Evolutionary conservation across 1,284 basidiomycete species (phyloP).

Genomic region (Cystobasidium pallidum): DNA sequence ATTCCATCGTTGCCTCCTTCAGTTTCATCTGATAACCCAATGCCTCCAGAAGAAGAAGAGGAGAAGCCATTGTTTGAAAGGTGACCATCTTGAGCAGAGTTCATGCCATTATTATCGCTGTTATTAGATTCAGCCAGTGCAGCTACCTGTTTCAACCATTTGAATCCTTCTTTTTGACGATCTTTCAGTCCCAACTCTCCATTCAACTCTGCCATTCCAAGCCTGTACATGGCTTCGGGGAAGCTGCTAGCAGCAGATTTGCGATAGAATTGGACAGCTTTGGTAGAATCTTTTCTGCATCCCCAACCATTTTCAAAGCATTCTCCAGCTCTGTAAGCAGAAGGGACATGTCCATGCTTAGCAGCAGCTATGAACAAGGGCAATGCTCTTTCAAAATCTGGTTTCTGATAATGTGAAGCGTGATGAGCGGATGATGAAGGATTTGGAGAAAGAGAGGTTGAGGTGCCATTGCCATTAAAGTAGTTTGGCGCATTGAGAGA

Average conservation of each 20-base stretch:
- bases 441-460: background rate
- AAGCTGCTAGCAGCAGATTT: slow-evolving; percentile 90
- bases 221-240: slow-evolving; percentile 93
- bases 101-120: background rate
- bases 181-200: slow-evolving; percentile 83
- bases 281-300: slow-evolving; percentile 85
- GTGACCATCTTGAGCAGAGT: slow-evolving; percentile 3
- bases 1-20: slow-evolving; percentile 69
- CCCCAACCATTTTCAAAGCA: slow-evolving; percentile 99
- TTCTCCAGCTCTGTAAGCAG: slow-evolving; percentile 91
- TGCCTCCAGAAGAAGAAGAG: background rate
- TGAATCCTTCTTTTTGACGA: slow-evolving; percentile 91
- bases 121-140: slow-evolving; percentile 69
- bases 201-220: slow-evolving; percentile 94
- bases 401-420: slow-evolving; percentile 62
- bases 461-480: slow-evolving; percentile 56
- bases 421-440: background rate
- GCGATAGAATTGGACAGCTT: slow-evolving; percentile 89
- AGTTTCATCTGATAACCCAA: slow-evolving; percentile 1
- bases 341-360: slow-evolving; percentile 97
- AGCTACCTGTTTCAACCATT: slow-evolving; percentile 95
- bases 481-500: slow-evolving; percentile 9
- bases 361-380: slow-evolving; percentile 94
- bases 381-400: slow-evolving; percentile 96
- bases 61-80: background rate